These are phyloP conservation scores for Penicillium sp. DNA, from an alignment of 2,329 filamentous ascomycete species.

Conservation along the genomic window DNA sequence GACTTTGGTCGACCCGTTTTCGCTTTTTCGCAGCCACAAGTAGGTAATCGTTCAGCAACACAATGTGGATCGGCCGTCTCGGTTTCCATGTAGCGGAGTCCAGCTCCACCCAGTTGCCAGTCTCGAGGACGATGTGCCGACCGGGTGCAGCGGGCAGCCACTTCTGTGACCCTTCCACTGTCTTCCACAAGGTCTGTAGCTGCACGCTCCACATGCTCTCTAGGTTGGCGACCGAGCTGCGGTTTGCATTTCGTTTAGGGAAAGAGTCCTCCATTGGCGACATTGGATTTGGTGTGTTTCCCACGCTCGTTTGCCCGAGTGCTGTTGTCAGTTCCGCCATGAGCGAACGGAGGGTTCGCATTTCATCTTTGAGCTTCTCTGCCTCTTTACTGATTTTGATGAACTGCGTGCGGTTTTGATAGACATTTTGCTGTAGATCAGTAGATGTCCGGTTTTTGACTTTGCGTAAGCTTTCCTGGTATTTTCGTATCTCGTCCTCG, in stretches of 20 bases:
- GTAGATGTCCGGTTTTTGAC: conserved; percentile 73
- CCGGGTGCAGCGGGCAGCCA: conserved; percentile 86
- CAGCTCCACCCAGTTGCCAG: conserved; percentile 88
- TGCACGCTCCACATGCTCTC: conserved; percentile 66
- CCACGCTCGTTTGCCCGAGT: conserved; percentile 43
- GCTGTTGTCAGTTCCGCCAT: conserved; percentile 90
- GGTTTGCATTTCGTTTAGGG: conserved; percentile 63
- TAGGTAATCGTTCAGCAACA: conserved; percentile 90
- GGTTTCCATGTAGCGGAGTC: conserved; percentile 98
- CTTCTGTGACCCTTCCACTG: conserved; percentile 96
- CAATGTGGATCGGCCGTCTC: conserved; percentile 80
- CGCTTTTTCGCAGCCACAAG: conserved; percentile 90
- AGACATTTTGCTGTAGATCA: conserved; percentile 90
- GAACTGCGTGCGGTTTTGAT: conserved; percentile 95
- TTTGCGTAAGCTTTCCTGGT: conserved; percentile 69
- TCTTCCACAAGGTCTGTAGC: conserved; percentile 83
- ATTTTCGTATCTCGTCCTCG: conserved; percentile 80
- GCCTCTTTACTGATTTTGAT: conserved; percentile 99
- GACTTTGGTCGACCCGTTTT: conserved; percentile 69
- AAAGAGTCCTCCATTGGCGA: conserved; percentile 51
- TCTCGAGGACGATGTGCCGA: conserved; percentile 92
- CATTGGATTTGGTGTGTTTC: conserved; percentile 54
- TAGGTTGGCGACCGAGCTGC: conserved; percentile 78
- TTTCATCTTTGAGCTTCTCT: conserved; percentile 93
- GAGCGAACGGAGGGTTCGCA: conserved; percentile 81